Evolutionary conservation across 140 eudicot genomes (phyloP).

Genomic region (Anethum foeniculum): DNA sequence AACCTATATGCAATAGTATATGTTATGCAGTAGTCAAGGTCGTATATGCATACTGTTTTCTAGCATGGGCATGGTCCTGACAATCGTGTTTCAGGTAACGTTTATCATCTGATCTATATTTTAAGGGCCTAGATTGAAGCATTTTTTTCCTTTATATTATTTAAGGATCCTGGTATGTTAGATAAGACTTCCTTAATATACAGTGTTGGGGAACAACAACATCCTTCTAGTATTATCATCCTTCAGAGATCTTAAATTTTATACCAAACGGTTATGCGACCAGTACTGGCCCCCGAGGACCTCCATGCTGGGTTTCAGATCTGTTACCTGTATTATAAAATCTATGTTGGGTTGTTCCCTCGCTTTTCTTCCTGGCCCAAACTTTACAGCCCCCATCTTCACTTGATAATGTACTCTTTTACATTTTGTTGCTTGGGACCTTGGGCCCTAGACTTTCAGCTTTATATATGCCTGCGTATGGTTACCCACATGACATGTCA

Average conservation of each 20-base stretch:
- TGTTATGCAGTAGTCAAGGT: too few relatives aligned
- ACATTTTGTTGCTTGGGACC: not conserved
- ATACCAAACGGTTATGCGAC: not conserved
- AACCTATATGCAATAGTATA: too few relatives aligned
- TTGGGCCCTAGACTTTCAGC: not conserved
- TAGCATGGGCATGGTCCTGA: too few relatives aligned
- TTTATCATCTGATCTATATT: too few relatives aligned
- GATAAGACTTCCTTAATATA: too few relatives aligned
- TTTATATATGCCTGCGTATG: not conserved
- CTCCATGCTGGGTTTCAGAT: not conserved
- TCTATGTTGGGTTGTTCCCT: not conserved
- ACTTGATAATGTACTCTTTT: not conserved
- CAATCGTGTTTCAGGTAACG: too few relatives aligned
- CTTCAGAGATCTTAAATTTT: not conserved
- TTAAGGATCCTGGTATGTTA: too few relatives aligned
- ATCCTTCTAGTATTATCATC: not conserved
- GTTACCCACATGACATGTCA: not conserved
- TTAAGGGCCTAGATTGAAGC: too few relatives aligned
- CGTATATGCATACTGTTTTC: too few relatives aligned
- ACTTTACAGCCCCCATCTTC: not conserved
- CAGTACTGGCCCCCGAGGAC: not conserved
- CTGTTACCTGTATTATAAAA: not conserved
- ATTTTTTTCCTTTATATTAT: too few relatives aligned
- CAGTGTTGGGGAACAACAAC: too few relatives aligned
- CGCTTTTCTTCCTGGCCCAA: not conserved